phyloP scores from a whole-genome alignment of 1,284 basidiomycete genomes.

The Trametes pubescens region DNA sequence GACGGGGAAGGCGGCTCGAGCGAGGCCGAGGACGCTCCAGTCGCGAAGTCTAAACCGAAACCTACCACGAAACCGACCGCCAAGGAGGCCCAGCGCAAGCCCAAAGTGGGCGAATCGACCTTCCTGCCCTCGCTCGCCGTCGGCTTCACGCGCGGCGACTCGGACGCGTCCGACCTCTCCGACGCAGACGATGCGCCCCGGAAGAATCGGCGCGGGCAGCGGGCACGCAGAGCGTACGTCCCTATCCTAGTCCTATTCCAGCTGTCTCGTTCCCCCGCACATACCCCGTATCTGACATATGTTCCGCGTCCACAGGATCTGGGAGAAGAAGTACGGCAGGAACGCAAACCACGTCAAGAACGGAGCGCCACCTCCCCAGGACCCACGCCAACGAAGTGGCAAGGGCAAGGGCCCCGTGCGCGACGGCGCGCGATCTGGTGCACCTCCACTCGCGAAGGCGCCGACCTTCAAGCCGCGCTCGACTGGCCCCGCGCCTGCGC shows the following conservation, averaged over 20 bases:
- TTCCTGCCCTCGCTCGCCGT: conserved; percentile 91
- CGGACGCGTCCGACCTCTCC: conserved; percentile 77
- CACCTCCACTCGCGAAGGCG: not conserved
- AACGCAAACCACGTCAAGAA: conserved; percentile 92
- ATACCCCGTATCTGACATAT: conserved; percentile 5
- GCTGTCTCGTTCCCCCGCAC: conserved; percentile 14
- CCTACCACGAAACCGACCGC: conserved; percentile 13
- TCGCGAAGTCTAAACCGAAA: conserved; percentile 16
- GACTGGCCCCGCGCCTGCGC: conserved; percentile 8
- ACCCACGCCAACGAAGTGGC: conserved; percentile 27
- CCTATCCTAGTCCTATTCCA: conserved; percentile 18
- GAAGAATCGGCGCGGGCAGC: conserved; percentile 93
- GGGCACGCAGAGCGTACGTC: conserved; percentile 90
- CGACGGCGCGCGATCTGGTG: not conserved
- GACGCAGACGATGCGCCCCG: conserved; percentile 67
- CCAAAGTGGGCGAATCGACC: conserved; percentile 59
- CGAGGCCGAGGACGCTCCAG: conserved; percentile 34
- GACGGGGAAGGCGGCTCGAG: conserved; percentile 34
- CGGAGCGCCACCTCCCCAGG: conserved; percentile 38
- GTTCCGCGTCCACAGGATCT: conserved; percentile 68
- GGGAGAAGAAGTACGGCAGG: conserved; percentile 96
- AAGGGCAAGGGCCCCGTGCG: too few relatives aligned
- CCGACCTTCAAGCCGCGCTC: not conserved
- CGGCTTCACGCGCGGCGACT: conserved; percentile 85
- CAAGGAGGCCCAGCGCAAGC: conserved; percentile 25